Percentiles rank a stretch among this genome's conserved stretches.
Evolutionary conservation across 2,329 filamentous ascomycete genomes (phyloP).

Genomic region (Didymella lethalis): DNA sequence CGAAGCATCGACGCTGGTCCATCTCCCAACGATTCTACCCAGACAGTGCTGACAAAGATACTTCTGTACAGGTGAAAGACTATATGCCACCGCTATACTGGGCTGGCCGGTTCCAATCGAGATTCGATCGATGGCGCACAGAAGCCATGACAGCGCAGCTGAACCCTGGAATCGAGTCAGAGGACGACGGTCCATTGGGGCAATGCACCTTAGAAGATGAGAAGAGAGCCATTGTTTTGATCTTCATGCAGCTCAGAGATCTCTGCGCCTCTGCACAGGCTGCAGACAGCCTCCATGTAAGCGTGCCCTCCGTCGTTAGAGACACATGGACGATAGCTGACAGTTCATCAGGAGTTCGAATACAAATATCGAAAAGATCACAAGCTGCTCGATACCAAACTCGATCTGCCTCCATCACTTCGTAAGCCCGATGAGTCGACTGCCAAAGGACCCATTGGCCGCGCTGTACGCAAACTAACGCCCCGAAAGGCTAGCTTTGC

Average conservation of each 20-base stretch:
- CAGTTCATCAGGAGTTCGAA: slow-evolving; percentile 41
- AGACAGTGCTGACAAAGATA: slow-evolving; percentile 32
- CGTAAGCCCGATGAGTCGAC: slow-evolving; percentile 35
- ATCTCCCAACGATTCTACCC: slow-evolving; percentile 11
- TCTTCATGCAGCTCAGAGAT: slow-evolving; percentile 44
- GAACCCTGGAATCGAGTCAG: slow-evolving; percentile 17
- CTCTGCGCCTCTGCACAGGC: slow-evolving; percentile 41
- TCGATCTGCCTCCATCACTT: slow-evolving; percentile 26
- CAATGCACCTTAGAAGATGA: slow-evolving; percentile 38
- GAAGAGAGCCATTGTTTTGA: slow-evolving; percentile 37
- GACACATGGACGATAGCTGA: neutral
- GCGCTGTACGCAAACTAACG: slow-evolving; percentile 46
- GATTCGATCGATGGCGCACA: slow-evolving; percentile 47
- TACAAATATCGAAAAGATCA: slow-evolving; percentile 43
- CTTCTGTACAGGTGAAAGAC: slow-evolving; percentile 40
- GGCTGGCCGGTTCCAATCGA: slow-evolving; percentile 47
- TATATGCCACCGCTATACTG: slow-evolving; percentile 47
- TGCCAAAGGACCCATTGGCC: slow-evolving; percentile 37
- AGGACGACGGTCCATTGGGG: slow-evolving; percentile 27
- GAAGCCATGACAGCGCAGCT: slow-evolving; percentile 39
- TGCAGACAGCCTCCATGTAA: slow-evolving; percentile 47
- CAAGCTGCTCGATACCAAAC: slow-evolving; percentile 32
- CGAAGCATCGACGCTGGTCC: slow-evolving; percentile 18
- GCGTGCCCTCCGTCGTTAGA: neutral
- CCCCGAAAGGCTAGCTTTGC: slow-evolving; percentile 47